Percentiles rank a stretch among this genome's conserved stretches.
phyloP scores from a whole-genome alignment of 768 basidiomycete species.

The Boletus reticulatus region DNA sequence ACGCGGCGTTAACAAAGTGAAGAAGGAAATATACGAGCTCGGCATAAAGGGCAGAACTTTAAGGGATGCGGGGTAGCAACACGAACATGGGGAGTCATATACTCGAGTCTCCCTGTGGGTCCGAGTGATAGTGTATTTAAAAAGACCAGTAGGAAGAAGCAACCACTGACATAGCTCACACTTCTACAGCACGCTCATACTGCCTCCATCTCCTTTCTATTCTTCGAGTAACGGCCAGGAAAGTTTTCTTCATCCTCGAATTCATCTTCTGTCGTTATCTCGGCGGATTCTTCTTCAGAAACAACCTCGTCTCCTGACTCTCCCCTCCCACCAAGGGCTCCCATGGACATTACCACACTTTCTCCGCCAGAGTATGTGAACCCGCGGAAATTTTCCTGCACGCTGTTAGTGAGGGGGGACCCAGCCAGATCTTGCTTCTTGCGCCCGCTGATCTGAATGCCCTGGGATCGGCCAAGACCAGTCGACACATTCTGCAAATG shows the following conservation, averaged over 20 bases:
- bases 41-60: neutral
- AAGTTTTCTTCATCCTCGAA: slow-evolving; percentile 61
- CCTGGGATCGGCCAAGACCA: slow-evolving; percentile 21
- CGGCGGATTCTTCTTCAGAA: slow-evolving; percentile 49
- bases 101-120: slow-evolving; percentile 22
- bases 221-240: slow-evolving; percentile 69
- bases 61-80: slow-evolving; percentile 5
- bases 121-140: slow-evolving; percentile 9
- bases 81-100: slow-evolving; percentile 8
- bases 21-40: slow-evolving; percentile 3
- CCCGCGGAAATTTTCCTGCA: slow-evolving; percentile 95
- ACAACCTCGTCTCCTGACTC: slow-evolving; percentile 40
- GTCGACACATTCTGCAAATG: slow-evolving; percentile 18
- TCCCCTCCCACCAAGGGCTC: slow-evolving; percentile 33
- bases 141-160: slow-evolving; percentile 6
- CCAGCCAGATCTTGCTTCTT: slow-evolving; percentile 45
- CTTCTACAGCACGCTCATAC: slow-evolving; percentile 23
- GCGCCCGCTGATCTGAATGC: slow-evolving; percentile 53
- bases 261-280: slow-evolving; percentile 71
- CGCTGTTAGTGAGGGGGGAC: slow-evolving; percentile 81
- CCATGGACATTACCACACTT: slow-evolving; percentile 50
- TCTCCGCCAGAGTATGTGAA: slow-evolving; percentile 87
- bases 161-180: slow-evolving; percentile 10
- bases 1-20: slow-evolving; percentile 8
- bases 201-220: slow-evolving; percentile 43